A percentile compares a stretch with the other conserved stretches of the same genome.
Evolutionary conservation across 176 grass and related monocot genomes (phyloP).

Genomic region (Phyllostachys edulis): DNA sequence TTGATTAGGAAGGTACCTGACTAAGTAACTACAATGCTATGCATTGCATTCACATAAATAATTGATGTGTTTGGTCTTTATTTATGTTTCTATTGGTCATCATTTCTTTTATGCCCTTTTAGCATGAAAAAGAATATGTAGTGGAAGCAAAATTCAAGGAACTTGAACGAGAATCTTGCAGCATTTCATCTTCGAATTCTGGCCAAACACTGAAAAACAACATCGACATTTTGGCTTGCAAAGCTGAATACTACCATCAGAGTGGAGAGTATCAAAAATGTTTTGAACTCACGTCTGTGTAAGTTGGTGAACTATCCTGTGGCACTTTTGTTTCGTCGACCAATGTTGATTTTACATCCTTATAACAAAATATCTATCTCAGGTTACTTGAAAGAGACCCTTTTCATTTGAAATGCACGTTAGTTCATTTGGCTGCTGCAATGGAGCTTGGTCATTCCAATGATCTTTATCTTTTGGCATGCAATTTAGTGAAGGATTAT

Average conservation of each 20-base stretch:
- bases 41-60: constrained; percentile 11
- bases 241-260: constrained; percentile 95
- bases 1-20: constrained; percentile 81
- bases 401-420: constrained; percentile 89
- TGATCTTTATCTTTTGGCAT: constrained; percentile 91
- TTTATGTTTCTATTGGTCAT: constrained; percentile 25
- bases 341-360: constrained; percentile 17
- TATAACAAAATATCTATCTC: constrained; percentile 29
- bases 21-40: neutral
- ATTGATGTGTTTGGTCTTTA: neutral
- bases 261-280: constrained; percentile 93
- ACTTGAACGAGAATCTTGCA: constrained; percentile 68
- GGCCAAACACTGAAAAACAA: constrained; percentile 77
- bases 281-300: constrained; percentile 83
- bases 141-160: constrained; percentile 97
- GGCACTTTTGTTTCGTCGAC: constrained; percentile 7
- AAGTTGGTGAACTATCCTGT: constrained; percentile 45
- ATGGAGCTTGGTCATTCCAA: constrained; percentile 94
- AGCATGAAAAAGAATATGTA: constrained; percentile 88
- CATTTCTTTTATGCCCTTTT: constrained; percentile 27
- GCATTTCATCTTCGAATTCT: constrained; percentile 56
- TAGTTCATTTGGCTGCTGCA: constrained; percentile 89
- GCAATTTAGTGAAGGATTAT: constrained; percentile 93
- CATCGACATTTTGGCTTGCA: constrained; percentile 77
- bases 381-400: constrained; percentile 97